phyloP scores from a whole-genome alignment of 495 filamentous ascomycete genomes.

The Hypoxylon crocopeplum region DNA sequence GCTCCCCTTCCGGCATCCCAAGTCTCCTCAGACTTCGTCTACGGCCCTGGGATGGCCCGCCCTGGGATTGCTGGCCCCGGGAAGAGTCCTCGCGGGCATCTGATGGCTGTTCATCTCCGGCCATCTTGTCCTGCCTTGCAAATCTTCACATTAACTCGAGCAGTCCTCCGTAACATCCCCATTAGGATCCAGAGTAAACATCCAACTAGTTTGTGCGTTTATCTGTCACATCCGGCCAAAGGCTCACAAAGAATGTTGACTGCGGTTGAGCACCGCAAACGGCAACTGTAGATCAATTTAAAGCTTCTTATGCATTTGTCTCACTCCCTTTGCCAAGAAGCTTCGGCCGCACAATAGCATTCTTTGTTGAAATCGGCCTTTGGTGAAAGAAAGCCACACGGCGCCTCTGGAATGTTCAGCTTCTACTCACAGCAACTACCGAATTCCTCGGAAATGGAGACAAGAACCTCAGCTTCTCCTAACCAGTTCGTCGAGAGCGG shows the following conservation, averaged over 20 bases:
- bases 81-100: constrained; percentile 3
- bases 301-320: constrained; percentile 26
- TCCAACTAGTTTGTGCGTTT: neutral
- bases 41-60: neutral
- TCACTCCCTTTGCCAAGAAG: constrained; percentile 11
- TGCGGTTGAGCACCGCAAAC: constrained; percentile 32
- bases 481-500: constrained; percentile 16
- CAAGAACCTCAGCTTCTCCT: constrained; percentile 24
- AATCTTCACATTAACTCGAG: neutral
- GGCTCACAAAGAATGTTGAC: constrained; percentile 26
- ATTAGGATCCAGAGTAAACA: too few species aligned
- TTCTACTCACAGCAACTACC: constrained; percentile 18
- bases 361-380: constrained; percentile 41
- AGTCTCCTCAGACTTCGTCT: constrained; percentile 10
- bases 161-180: too few species aligned
- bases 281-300: constrained; percentile 12
- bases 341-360: constrained; percentile 25
- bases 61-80: neutral
- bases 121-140: neutral
- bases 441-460: constrained; percentile 29
- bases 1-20: constrained; percentile 39
- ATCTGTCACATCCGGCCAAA: constrained; percentile 10
- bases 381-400: constrained; percentile 22
- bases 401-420: constrained; percentile 34
- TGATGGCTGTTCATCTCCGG: neutral